A percentile compares a stretch with the other conserved stretches of the same genome.
These are phyloP conservation scores for Yarrowia galli DNA, from an alignment of 1,139 yeast genomes.

Conservation along the genomic window DNA sequence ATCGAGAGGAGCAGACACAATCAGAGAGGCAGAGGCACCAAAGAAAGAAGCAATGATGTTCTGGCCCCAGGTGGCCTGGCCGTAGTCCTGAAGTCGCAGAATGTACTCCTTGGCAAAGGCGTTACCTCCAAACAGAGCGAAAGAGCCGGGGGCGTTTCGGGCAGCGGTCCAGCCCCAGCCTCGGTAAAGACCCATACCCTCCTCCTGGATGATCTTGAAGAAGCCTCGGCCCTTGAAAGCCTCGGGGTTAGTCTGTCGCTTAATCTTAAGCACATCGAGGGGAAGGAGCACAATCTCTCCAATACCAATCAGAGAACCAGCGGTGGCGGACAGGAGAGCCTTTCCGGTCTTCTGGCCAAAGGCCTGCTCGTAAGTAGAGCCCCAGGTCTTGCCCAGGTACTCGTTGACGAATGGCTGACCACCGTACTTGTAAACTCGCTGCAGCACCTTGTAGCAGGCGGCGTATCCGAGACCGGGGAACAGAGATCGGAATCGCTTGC, in stretches of 20 bases:
- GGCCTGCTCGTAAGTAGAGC: conserved; percentile 68
- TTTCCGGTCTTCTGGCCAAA: conserved; percentile 97
- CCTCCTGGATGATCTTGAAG: conserved; percentile 81
- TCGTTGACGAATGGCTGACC: conserved; percentile 99
- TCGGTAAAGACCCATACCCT: conserved; percentile 91
- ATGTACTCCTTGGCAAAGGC: conserved; percentile 98
- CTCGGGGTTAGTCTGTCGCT: conserved; percentile 99
- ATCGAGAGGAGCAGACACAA: conserved; percentile 97
- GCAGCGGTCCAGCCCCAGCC: conserved; percentile 99
- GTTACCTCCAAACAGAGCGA: conserved; percentile 96
- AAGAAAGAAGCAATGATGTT: conserved; percentile 95
- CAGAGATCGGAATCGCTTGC: conserved; percentile 76
- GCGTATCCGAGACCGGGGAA: conserved; percentile 99
- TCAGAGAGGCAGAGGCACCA: conserved; percentile 97
- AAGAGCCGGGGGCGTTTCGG: conserved; percentile 98
- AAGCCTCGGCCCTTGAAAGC: conserved; percentile 98
- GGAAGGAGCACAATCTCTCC: conserved; percentile 97
- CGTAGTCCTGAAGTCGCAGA: conserved; percentile 83
- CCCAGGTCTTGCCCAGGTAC: conserved; percentile 78
- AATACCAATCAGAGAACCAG: conserved; percentile 96
- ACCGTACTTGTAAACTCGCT: conserved; percentile 97
- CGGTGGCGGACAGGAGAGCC: conserved; percentile 94
- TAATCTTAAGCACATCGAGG: conserved; percentile 93
- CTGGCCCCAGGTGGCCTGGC: conserved; percentile 92
- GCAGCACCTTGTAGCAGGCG: conserved; percentile 94